phyloP scores from a whole-genome alignment of 495 filamentous ascomycete species.

The Lophium mytilinum region DNA sequence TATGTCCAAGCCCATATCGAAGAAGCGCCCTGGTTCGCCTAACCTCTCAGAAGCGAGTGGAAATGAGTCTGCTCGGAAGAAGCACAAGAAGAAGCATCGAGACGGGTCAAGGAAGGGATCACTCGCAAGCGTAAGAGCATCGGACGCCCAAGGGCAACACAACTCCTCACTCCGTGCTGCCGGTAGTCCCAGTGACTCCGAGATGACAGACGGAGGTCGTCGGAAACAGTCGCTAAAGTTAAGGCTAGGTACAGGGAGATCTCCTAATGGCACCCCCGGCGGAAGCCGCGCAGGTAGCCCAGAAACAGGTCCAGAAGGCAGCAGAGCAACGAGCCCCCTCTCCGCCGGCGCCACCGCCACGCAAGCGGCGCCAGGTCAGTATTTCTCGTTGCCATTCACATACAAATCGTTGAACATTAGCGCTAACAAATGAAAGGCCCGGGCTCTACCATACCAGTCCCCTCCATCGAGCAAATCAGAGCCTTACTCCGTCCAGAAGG shows the following conservation, averaged over 20 bases:
- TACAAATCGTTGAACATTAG: not conserved
- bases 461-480: slow-evolving; percentile 63
- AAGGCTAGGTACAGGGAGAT: slow-evolving; percentile 26
- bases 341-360: slow-evolving; percentile 34
- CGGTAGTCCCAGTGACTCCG: slow-evolving; percentile 54
- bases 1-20: slow-evolving; percentile 40
- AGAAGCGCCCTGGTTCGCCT: slow-evolving; percentile 83
- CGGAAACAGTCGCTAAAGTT: slow-evolving; percentile 51
- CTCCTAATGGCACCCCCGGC: slow-evolving; percentile 37
- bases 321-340: slow-evolving; percentile 32
- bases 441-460: slow-evolving; percentile 15
- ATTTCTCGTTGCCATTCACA: not conserved
- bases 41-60: slow-evolving; percentile 83
- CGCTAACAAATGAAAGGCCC: slow-evolving; percentile 1
- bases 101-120: not conserved
- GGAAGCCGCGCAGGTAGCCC: slow-evolving; percentile 32
- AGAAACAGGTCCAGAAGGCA: slow-evolving; percentile 45
- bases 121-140: too few species aligned
- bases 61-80: slow-evolving; percentile 81
- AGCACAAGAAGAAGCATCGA: slow-evolving; percentile 67
- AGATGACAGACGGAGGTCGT: slow-evolving; percentile 61
- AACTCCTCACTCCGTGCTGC: slow-evolving; percentile 33
- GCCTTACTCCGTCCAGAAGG: slow-evolving; percentile 59
- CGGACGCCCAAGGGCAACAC: slow-evolving; percentile 25
- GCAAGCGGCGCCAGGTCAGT: slow-evolving; percentile 31